Base-by-base conservation (phyloP, 495 filamentous ascomycete species). In the Neurospora sp. region DNA sequence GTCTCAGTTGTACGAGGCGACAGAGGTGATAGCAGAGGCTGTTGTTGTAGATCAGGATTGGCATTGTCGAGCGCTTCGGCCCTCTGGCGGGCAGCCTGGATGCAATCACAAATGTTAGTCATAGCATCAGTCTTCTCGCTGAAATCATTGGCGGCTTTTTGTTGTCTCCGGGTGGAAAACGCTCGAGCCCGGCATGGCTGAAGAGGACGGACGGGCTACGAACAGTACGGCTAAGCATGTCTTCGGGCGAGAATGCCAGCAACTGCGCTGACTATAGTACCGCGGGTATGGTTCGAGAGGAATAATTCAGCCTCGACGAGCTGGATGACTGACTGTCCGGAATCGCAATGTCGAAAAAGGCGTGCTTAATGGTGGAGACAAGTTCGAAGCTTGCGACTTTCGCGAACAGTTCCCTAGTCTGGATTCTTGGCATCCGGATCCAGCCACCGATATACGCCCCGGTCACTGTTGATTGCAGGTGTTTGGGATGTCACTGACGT, bases 401-500 rank as follows among this genome's bases (percentile, higher is more conserved):
- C 54, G 24, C 54, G 28, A 62, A 28, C 54, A 62, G 54, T 34
- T 62, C 19, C 39, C 69, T 43, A 21, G 69, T 48, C 15, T 21
- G 42, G 54, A 66, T 34, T 28, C 42, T 59, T 34, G 28, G 42
- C 69, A 48, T 70, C 34, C 34, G 13, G 34, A 70, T 21, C 54
- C 15, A 62, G 54, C 54, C 54, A 70, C 17, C 34, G n/a, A 70
- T 9, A 70, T 11, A 45, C 15, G 39, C 24, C n/a, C 69, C 36
- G n/a, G 15, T 70, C 34, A 38, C n/a, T 43, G 39, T 9, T 70
- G 36, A 70, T 62, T 11, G 69, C 21, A 5, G 5, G 39, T 21
- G 34, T 70, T 48, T 48, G 69, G n/a, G 31, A 66, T 62, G 28
- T 62, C 54, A 82, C 80, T 78, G 59, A 85, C 84, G 83, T 85